Base-by-base conservation (phyloP, 2,329 filamentous ascomycete genomes). In the Fusarium albosuccineum region DNA sequence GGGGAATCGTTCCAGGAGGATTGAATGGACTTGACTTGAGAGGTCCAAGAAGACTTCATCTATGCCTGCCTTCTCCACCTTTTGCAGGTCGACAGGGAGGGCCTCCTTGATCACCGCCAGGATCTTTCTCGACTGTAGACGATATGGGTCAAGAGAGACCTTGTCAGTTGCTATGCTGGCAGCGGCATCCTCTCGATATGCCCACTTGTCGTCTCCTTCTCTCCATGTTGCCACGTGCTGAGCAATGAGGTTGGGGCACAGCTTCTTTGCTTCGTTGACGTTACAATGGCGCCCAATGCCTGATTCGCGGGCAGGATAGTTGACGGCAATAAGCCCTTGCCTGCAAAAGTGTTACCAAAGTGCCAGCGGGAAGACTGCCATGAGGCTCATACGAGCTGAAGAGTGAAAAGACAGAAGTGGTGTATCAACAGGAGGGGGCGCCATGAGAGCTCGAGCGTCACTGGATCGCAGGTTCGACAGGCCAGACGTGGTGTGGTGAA, bases 161-260 rank as follows among this genome's bases (percentile, higher is more conserved):
- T 99, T 99, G 77, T 97, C 92, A 33, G 91, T 94, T 39, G 87
- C 89, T 70, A 97, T 96, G 72, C 93, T 89, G 73, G 87, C 87
- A 55, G 88, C 89, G 9, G 93, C 91, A 76, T 97, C 92, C 30
- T 93, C 87, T 57, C 92, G 90, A 76, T 99, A 99, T 10, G 90
- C 92, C 96, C 96, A 99, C 73, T 88, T 92, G 70, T 92, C 91
- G 66, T 97, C 93, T 0, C 95, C 95, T 77, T 97, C 94, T 73
- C 92, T 90, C 90, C 94, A 98, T 6, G 94, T 98, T 42, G 94
- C 94, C 16, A 98, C 96, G 77, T 99, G 96, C 79, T 97, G 95
- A 55, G 92, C 83, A 58, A 97, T 89, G 30, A 99, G 84, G 13
- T 91, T 83, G 0, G 95, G 94, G 73, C 96, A 99, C 66, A 93